A percentile compares a stretch with the other conserved stretches of the same genome.
Conservation (phyloP, 2,329 filamentous ascomycete species). For the Penicillium sp. region DNA sequence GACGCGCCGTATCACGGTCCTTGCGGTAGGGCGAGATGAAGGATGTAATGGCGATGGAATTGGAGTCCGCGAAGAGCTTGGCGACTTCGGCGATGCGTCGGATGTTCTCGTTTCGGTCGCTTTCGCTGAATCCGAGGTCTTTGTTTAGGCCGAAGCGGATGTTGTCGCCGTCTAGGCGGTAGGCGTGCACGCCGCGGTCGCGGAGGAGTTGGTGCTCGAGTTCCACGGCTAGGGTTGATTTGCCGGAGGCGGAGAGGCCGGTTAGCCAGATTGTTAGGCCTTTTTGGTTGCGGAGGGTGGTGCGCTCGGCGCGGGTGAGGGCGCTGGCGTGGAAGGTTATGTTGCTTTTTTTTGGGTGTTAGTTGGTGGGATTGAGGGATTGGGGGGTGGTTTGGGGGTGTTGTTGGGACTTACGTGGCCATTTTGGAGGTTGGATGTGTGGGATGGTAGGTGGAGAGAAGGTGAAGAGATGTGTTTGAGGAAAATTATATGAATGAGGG, state of each 20-base stretch:
- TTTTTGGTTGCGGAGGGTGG: slow-evolving; percentile 65
- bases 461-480: slow-evolving; percentile 1
- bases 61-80: slow-evolving; percentile 90
- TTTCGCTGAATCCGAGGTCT: slow-evolving; percentile 89
- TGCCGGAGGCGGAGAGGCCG: slow-evolving; percentile 90
- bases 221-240: slow-evolving; percentile 93
- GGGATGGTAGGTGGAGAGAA: not conserved
- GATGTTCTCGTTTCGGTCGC: slow-evolving; percentile 96
- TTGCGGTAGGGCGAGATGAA: slow-evolving; percentile 95
- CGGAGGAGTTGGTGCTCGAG: slow-evolving; percentile 89
- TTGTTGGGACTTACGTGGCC: slow-evolving; percentile 33
- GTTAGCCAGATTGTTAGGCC: slow-evolving; percentile 98
- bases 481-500: slow-evolving; percentile 11
- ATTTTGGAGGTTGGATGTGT: slow-evolving; percentile 24
- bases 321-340: slow-evolving; percentile 47
- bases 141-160: slow-evolving; percentile 97
- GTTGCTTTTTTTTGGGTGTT: slow-evolving; percentile 33
- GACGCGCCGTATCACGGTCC: slow-evolving; percentile 77
- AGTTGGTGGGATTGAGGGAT: not conserved
- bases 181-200: slow-evolving; percentile 71
- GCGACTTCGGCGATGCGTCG: slow-evolving; percentile 93
- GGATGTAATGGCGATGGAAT: slow-evolving; percentile 82
- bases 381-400: not conserved
- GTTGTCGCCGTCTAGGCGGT: slow-evolving; percentile 97
- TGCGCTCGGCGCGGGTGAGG: slow-evolving; percentile 43